These are phyloP conservation scores for Lentinula detonsa DNA, from an alignment of 768 basidiomycete genomes.

Conservation along the genomic window DNA sequence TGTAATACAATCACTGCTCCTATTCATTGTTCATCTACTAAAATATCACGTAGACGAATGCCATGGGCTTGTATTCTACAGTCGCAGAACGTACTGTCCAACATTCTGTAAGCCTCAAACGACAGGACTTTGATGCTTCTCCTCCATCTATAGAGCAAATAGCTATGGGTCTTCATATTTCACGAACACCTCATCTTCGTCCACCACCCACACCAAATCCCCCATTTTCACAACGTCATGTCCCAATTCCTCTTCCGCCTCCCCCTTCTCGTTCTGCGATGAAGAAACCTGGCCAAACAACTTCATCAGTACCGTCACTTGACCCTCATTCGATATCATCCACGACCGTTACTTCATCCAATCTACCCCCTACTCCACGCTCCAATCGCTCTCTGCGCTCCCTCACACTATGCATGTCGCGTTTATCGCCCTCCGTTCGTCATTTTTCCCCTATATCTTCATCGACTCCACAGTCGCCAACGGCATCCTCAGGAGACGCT, in stretches of 20 bases:
- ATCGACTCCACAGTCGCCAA: conserved; percentile 24
- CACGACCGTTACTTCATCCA: conserved; percentile 38
- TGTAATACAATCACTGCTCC: not conserved
- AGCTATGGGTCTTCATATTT: conserved; percentile 74
- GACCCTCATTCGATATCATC: conserved; percentile 39
- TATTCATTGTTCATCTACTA: not conserved
- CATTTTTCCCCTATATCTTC: conserved; percentile 29
- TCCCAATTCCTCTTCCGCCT: conserved; percentile 35
- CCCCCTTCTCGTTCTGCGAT: conserved; percentile 61
- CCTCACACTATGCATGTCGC: conserved; percentile 46
- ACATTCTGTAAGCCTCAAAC: conserved; percentile 27
- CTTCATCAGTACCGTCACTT: conserved; percentile 24
- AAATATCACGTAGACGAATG: conserved; percentile 8
- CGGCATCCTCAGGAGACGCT: conserved; percentile 34
- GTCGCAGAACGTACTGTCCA: conserved; percentile 29
- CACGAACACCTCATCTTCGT: conserved; percentile 68
- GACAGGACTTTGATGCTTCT: conserved; percentile 29
- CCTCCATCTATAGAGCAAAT: conserved; percentile 72
- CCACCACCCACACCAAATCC: conserved; percentile 16
- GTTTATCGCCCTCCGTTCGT: conserved; percentile 40
- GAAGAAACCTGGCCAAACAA: conserved; percentile 38
- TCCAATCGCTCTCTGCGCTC: conserved; percentile 25
- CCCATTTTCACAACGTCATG: conserved; percentile 23
- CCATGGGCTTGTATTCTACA: conserved; percentile 34
- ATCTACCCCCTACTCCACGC: conserved; percentile 15